These are phyloP conservation scores for Cyberlindnera suaveolens DNA, from an alignment of 805 yeast genomes.

Conservation along the genomic window DNA sequence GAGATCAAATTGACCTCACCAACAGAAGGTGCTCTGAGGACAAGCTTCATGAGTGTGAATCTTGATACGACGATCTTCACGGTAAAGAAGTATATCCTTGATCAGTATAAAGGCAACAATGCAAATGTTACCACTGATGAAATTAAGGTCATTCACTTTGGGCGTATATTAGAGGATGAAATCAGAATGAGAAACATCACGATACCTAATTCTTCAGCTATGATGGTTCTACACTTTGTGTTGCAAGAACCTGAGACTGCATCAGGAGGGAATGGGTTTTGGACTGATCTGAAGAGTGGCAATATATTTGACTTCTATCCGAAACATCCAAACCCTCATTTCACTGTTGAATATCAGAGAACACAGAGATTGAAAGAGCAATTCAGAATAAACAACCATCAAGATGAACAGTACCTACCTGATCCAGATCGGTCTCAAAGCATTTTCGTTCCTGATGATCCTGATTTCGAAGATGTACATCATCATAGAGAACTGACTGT, in stretches of 20 bases:
- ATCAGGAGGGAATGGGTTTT: constrained; percentile 15
- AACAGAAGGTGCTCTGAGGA: constrained; percentile 9
- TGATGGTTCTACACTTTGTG: constrained; percentile 17
- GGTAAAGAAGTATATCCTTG: constrained; percentile 21
- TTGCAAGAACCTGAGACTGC: constrained; percentile 15
- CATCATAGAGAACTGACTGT: neutral
- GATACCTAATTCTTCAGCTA: neutral
- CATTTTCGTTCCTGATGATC: constrained; percentile 7
- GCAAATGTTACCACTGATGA: constrained; percentile 14
- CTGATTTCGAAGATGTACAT: neutral
- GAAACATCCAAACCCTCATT: constrained; percentile 24
- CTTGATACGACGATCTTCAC: constrained; percentile 16
- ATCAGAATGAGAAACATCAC: constrained; percentile 13
- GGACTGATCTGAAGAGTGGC: constrained; percentile 24
- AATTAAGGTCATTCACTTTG: constrained; percentile 23
- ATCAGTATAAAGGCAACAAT: constrained; percentile 16
- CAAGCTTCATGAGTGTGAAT: constrained; percentile 8
- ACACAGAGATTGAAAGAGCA: constrained; percentile 20
- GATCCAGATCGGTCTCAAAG: constrained; percentile 4
- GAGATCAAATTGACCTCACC: constrained; percentile 23
- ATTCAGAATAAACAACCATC: constrained; percentile 7
- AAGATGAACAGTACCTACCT: constrained; percentile 4
- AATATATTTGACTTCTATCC: constrained; percentile 26
- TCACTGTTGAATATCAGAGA: constrained; percentile 20
- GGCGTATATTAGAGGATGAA: constrained; percentile 18